These are phyloP conservation scores for Erythrophleum fordii DNA, from an alignment of 306 rosid species.

Conservation along the genomic window DNA sequence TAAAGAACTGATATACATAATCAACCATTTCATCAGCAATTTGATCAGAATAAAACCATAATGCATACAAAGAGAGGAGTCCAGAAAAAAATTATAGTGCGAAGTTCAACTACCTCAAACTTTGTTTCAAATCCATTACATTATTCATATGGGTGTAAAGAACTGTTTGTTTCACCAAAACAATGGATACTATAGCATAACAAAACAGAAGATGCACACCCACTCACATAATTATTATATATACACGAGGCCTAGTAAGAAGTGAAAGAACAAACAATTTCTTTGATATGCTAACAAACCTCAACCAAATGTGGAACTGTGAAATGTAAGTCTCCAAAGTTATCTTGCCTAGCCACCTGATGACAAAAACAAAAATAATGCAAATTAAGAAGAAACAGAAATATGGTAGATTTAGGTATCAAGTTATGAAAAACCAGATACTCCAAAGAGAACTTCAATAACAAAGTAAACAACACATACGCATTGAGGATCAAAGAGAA, in stretches of 20 bases:
- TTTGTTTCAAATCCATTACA: background rate
- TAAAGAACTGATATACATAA: slow-evolving; percentile 2
- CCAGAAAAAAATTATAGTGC: background rate
- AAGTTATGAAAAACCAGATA: slow-evolving; percentile 5
- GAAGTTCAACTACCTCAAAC: slow-evolving; percentile 8
- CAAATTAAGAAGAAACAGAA: slow-evolving; percentile 25
- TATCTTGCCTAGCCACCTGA: slow-evolving; percentile 97
- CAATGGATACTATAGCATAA: background rate
- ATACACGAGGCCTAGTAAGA: background rate
- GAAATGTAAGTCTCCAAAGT: slow-evolving; percentile 97
- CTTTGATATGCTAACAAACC: slow-evolving; percentile 57
- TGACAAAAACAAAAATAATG: slow-evolving; percentile 32
- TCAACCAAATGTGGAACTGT: slow-evolving; percentile 98
- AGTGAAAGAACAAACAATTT: slow-evolving; percentile 8
- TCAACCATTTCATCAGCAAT: background rate
- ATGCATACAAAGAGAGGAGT: background rate
- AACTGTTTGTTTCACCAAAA: background rate
- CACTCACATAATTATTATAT: background rate
- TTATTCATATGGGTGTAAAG: background rate
- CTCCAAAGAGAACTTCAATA: slow-evolving; percentile 19
- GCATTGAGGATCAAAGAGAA: slow-evolving; percentile 86
- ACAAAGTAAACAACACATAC: slow-evolving; percentile 58
- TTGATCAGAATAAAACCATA: slow-evolving; percentile 17
- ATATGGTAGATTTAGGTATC: slow-evolving; percentile 23
- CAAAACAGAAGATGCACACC: background rate